phyloP scores from a whole-genome alignment of 176 grass and related monocot genomes.

The barley (Hordeum vulgare) region MorexV3_pseudomolecules_assembly NC_058521.1:570192260-570192759 shows the following conservation, averaged over 20 bases:
- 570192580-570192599: neutral
- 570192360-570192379: no score
- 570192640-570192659: neutral
- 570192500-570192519: slow-evolving; percentile 42
- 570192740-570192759: neutral
- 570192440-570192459: slow-evolving; percentile 6
- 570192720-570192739: neutral
- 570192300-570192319: neutral
- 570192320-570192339: no score
- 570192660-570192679: neutral
- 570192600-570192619: neutral
- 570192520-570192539: slow-evolving; percentile 26
- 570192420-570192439: neutral
- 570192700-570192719: neutral
- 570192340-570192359: no score
- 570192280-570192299: slow-evolving; percentile 50
- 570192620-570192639: neutral
- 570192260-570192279: slow-evolving; percentile 37
- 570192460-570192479: slow-evolving; percentile 44
- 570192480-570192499: slow-evolving; percentile 29
- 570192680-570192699: neutral
- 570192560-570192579: neutral
- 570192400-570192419: neutral
- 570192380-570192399: neutral
- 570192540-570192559: slow-evolving; percentile 9